Evolutionary conservation across 179 eudicot genomes (phyloP), one percentile per base, ranked within the genome.

Genomic region (Camellia oleifera): DNA sequence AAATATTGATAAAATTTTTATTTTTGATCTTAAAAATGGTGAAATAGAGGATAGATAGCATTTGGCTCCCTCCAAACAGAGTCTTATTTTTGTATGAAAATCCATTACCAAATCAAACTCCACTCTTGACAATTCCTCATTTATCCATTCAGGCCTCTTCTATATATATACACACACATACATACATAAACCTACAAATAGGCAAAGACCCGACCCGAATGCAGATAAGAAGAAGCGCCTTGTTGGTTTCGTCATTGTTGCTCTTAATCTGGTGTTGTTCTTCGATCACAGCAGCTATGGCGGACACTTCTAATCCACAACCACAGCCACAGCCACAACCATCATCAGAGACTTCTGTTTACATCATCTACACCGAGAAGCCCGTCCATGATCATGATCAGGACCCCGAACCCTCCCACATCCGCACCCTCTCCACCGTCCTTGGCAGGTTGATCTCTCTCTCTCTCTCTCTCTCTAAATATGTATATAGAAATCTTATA

Each of bases 321-420:
- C 26, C 26, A 23, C 26, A 23, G 0, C 26, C 62, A 32, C 63
- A 72, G 3, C 76, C 63, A 2, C 58, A 68, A 5, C 10, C 69
- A 17, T 7, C 18, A 20, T 26, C 82, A 18, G 78, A 74, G 1
- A 72, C 87, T 3, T 80, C 81, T 15, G 93, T 89, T 46, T 93
- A 95, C 81, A 91, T 95, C 76, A 81, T 95, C 54, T 92, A 92
- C 84, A 95, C 98, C 0, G 93, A 93, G 53, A 79, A 80, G 50
- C 98, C 97, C 32, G 1, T 26, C 32, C 32, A 26, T 26, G 32
- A 26, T 1, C 87, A 63, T 4, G 92, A 75, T 15, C 81, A 74
- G 23, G 89, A 92, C 13, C 91, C 91, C 7, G 93, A 92, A 69
- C 76, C 88, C 57, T 86, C 69, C 80, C 92, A 94, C 72, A 84